A percentile compares a stretch with the other conserved stretches of the same genome.
Conservation (phyloP, 305 asterid species). For the Euphrasia arctica region DNA sequence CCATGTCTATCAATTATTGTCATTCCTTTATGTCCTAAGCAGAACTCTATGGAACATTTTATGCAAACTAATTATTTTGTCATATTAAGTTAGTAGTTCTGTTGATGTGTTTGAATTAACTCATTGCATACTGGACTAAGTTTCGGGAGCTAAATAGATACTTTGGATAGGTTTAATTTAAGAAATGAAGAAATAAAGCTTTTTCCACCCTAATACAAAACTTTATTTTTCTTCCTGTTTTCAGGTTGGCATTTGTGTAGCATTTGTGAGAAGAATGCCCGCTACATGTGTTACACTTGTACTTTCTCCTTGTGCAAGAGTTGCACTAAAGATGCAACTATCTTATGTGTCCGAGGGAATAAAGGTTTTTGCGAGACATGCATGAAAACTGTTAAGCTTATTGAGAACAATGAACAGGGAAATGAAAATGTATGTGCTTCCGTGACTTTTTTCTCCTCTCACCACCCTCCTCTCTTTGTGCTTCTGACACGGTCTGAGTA, state of each 20-base stretch:
- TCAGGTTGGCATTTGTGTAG: constrained; percentile 99
- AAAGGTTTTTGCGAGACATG: constrained; percentile 97
- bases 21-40: constrained; percentile 1
- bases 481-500: constrained; percentile 14
- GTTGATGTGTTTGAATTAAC: neutral
- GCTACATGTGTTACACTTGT: constrained; percentile 90
- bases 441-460: constrained; percentile 20
- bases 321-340: constrained; percentile 61
- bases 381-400: constrained; percentile 67
- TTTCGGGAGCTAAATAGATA: constrained; percentile 3
- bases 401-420: constrained; percentile 64
- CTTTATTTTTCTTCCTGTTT: constrained; percentile 28
- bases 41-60: constrained; percentile 8
- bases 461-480: constrained; percentile 21
- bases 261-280: constrained; percentile 88
- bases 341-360: constrained; percentile 85
- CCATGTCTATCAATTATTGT: constrained; percentile 5
- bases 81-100: neutral
- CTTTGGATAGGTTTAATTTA: constrained; percentile 1
- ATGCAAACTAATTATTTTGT: neutral
- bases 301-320: constrained; percentile 93
- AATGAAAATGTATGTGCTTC: constrained; percentile 52
- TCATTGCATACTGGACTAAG: neutral
- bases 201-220: neutral
- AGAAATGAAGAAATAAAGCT: neutral